Conservation (phyloP, 257 asterid species). For the Nicotiana paniculata region DNA sequence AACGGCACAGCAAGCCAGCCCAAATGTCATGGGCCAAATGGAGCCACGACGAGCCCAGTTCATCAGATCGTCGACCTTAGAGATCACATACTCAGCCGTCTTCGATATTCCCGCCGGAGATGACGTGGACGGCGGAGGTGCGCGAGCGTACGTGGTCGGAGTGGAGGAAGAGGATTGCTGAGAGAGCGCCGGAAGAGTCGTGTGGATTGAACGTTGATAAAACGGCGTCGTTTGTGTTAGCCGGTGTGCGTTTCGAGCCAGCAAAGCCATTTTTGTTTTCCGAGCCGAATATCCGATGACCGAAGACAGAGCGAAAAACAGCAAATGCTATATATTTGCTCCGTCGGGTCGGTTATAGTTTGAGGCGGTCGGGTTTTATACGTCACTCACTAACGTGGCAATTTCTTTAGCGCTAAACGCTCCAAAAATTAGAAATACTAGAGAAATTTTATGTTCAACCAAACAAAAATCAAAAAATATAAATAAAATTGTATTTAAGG, state of each 20-base stretch:
- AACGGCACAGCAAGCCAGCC: slow-evolving; percentile 93
- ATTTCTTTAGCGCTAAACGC: no score
- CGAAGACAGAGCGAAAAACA: no score
- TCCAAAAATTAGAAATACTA: no score
- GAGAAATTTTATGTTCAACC: no score
- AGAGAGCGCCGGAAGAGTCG: slow-evolving; percentile 57
- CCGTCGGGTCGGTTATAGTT: no score
- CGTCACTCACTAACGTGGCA: no score
- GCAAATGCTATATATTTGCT: no score
- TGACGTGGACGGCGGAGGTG: slow-evolving; percentile 65
- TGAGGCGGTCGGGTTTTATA: no score
- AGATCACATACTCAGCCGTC: slow-evolving; percentile 81
- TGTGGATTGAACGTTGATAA: slow-evolving; percentile 60
- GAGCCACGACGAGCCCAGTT: slow-evolving; percentile 94
- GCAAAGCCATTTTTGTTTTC: slow-evolving; percentile 46
- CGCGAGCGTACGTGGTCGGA: slow-evolving; percentile 53
- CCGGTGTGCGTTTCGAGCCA: slow-evolving; percentile 65
- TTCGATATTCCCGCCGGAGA: slow-evolving; percentile 58
- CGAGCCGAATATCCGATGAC: background rate
- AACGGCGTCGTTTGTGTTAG: slow-evolving; percentile 41
- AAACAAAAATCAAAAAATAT: no score
- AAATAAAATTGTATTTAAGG: no score
- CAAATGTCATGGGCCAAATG: slow-evolving; percentile 97
- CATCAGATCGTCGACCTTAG: slow-evolving; percentile 93
- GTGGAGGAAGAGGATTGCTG: slow-evolving; percentile 37